A percentile compares a stretch with the other conserved stretches of the same genome.
phyloP scores from a whole-genome alignment of 805 yeast genomes.

The Saccharomycopsis sp. region DNA sequence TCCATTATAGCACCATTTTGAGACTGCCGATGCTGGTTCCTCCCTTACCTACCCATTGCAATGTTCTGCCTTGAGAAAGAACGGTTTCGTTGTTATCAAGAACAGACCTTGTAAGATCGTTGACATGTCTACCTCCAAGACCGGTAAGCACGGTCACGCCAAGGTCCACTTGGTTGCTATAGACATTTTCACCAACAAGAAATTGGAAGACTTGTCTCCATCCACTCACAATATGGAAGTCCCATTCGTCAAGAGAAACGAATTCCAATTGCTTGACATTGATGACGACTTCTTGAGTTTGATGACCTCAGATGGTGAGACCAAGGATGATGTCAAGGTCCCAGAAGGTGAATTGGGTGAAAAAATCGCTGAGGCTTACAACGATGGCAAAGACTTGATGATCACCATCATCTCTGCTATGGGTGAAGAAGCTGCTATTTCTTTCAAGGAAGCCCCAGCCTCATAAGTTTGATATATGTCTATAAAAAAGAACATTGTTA shows the following conservation, averaged over 20 bases:
- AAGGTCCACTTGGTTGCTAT: constrained; percentile 99
- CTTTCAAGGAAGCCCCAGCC: constrained; percentile 97
- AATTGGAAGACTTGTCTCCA: constrained; percentile 99
- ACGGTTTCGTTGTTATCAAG: constrained; percentile 98
- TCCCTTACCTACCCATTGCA: constrained; percentile 97
- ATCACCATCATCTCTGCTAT: constrained; percentile 96
- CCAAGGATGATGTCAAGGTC: constrained; percentile 97
- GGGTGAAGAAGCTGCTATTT: constrained; percentile 99
- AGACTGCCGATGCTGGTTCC: constrained; percentile 98
- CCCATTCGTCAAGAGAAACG: constrained; percentile 94
- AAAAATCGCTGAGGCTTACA: constrained; percentile 84
- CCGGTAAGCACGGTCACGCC: constrained; percentile 99
- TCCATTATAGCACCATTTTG: constrained; percentile 73
- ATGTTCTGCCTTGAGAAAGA: constrained; percentile 99
- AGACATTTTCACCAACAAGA: constrained; percentile 98
- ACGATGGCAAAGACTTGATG: constrained; percentile 95
- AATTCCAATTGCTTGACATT: constrained; percentile 94
- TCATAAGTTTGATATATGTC: background rate
- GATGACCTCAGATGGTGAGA: constrained; percentile 96
- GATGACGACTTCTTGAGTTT: constrained; percentile 97
- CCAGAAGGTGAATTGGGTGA: constrained; percentile 99
- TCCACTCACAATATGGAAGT: constrained; percentile 99
- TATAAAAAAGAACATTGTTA: background rate
- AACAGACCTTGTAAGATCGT: constrained; percentile 99
- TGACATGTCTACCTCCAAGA: constrained; percentile 99